phyloP scores from a whole-genome alignment of 2,329 filamentous ascomycete species.

The Pestalotiopsis sp. region DNA sequence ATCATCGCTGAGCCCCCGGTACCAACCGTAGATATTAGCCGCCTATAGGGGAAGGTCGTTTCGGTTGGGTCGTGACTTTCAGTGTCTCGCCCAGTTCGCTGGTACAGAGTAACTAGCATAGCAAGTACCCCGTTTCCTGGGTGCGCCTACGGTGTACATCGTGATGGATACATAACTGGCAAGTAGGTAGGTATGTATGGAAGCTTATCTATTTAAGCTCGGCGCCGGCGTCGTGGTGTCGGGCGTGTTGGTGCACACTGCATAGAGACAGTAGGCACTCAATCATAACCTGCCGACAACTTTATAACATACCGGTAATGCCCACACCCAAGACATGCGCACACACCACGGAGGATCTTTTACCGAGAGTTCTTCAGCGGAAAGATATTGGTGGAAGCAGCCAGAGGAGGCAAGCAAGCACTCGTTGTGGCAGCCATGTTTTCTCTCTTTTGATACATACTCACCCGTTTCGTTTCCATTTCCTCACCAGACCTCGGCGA shows the following conservation, averaged over 20 bases:
- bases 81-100: neutral
- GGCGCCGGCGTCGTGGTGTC: conserved; percentile 1
- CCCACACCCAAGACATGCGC: too few species aligned
- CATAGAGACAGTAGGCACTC: neutral
- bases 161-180: too few species aligned
- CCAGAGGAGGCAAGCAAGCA: too few species aligned
- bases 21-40: too few species aligned
- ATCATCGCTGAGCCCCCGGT: neutral
- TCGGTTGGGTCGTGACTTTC: neutral
- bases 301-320: too few species aligned
- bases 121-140: neutral
- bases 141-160: neutral
- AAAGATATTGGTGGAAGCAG: too few species aligned
- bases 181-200: too few species aligned
- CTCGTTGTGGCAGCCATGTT: too few species aligned
- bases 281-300: neutral
- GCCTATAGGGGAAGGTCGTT: neutral
- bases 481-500: neutral
- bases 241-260: neutral
- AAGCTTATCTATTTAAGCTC: conserved; percentile 9
- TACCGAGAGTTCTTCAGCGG: too few species aligned
- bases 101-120: neutral
- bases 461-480: too few species aligned
- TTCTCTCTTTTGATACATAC: too few species aligned
- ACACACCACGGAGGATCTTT: too few species aligned